phyloP scores from a whole-genome alignment of 768 basidiomycete genomes.

The Gloeostereum incarnatum region DNA sequence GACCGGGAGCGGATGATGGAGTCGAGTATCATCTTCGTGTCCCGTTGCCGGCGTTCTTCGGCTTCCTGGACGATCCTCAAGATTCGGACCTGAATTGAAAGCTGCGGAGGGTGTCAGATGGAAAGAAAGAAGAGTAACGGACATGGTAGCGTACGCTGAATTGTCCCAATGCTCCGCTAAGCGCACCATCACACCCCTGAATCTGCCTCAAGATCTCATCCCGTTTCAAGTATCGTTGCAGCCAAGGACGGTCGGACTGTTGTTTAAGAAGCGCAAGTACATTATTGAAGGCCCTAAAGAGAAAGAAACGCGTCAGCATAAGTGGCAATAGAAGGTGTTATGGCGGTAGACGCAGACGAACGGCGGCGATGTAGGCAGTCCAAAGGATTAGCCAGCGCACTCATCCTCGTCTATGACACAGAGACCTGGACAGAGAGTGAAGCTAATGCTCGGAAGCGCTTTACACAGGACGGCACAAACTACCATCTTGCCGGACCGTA shows the following conservation, averaged over 20 bases:
- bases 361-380: too few relatives aligned
- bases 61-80: constrained; percentile 37
- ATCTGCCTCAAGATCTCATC: constrained; percentile 57
- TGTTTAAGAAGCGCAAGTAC: constrained; percentile 46
- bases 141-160: constrained; percentile 37
- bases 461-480: too few relatives aligned
- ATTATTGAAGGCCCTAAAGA: constrained; percentile 26
- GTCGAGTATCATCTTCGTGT: constrained; percentile 25
- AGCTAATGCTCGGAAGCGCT: too few relatives aligned
- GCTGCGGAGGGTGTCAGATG: constrained; percentile 13
- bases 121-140: constrained; percentile 8
- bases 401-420: too few relatives aligned
- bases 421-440: too few relatives aligned
- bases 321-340: too few relatives aligned
- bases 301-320: neutral
- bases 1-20: constrained; percentile 9
- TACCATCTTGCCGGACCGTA: too few relatives aligned
- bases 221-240: constrained; percentile 70
- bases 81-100: constrained; percentile 44
- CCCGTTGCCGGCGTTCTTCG: constrained; percentile 22
- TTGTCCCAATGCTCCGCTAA: constrained; percentile 42
- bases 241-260: constrained; percentile 57
- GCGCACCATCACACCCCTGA: constrained; percentile 35
- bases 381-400: too few relatives aligned
- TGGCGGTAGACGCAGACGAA: too few relatives aligned